These are phyloP conservation scores for Linderniella brevidens DNA, from an alignment of 257 asterid genomes.

Conservation along the genomic window DNA sequence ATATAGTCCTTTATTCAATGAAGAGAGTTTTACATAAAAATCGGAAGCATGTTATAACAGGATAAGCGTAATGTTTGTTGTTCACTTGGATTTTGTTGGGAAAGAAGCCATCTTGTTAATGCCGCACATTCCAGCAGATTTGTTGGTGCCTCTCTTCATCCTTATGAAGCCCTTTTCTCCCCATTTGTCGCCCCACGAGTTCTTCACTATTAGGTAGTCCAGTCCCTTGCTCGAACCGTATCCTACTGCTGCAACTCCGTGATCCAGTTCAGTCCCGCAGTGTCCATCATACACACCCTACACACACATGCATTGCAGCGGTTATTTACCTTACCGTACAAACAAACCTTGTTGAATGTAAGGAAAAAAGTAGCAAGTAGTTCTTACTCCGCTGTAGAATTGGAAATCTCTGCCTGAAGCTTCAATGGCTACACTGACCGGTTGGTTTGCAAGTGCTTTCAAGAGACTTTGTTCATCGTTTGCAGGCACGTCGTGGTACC, in stretches of 20 bases:
- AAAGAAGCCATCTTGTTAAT: slow-evolving; percentile 51
- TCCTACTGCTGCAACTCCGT: slow-evolving; percentile 57
- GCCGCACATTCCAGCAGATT: slow-evolving; percentile 43
- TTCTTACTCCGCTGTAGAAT: slow-evolving; percentile 50
- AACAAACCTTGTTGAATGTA: not conserved
- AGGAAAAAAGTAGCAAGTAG: not conserved
- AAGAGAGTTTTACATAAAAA: too few species aligned
- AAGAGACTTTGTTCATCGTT: slow-evolving; percentile 40
- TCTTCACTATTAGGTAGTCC: slow-evolving; percentile 38
- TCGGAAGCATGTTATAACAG: too few species aligned
- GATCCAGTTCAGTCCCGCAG: slow-evolving; percentile 40
- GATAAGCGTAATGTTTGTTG: too few species aligned
- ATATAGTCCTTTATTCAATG: too few species aligned
- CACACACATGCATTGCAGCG: not conserved
- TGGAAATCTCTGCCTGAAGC: slow-evolving; percentile 66
- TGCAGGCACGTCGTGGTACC: slow-evolving; percentile 49
- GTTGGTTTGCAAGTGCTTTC: slow-evolving; percentile 64
- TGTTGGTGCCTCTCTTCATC: slow-evolving; percentile 39
- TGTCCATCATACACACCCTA: slow-evolving; percentile 50
- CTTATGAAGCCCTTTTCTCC: slow-evolving; percentile 52
- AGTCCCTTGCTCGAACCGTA: slow-evolving; percentile 32
- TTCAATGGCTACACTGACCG: slow-evolving; percentile 64
- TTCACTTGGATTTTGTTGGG: slow-evolving; percentile 31
- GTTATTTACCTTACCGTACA: not conserved
- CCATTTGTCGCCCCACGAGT: slow-evolving; percentile 56